Base-by-base conservation (phyloP, 768 basidiomycete species). In the Arthromyces matolae region DNA sequence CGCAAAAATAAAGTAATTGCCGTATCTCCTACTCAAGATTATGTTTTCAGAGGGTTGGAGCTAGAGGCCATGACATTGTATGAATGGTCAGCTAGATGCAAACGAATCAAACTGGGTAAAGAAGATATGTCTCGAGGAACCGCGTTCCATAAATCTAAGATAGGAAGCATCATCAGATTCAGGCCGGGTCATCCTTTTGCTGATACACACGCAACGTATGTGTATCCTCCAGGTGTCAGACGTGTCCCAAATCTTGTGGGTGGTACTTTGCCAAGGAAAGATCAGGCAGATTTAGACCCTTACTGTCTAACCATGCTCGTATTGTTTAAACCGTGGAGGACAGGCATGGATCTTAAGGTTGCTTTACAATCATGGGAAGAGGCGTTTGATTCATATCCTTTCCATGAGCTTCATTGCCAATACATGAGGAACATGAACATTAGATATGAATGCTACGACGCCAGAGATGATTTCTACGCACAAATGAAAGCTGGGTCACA, bases 371-470 rank as follows among this genome's bases (percentile, higher is more conserved):
- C 48, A 12, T 71, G 65, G 65, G 58, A 60, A 28, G 46, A 57
- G 3, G 56, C 50, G 1, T 67, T 63, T 25, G 12, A 29, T 4
- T 44, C 24, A 5, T 16, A 52, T 34, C 1, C 20, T 22, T 65
- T 65, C 44, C 42, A 37, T 5, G 8, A 3, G 9, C 5, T 45
- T 9, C 36, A 63, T 22, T 2, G 16, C 8, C 28, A 60, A 25
- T 16, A 64, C 1, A 68, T 69, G 55, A 33, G 50, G 4, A 61
- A 67, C 33, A 54, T 65, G 35, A 55, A 71, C 39, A 33, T 69
- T 0, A 25, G 32, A 14, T 60, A 67, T 53, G 60, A 70, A 49
- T 68, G 64, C 47, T 29, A 55, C 23, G 64, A 70, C 56, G 59
- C 62, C 0, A 34, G 57, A 23, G 61, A 69, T 53, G 64, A 65